Evolutionary conservation across 495 filamentous ascomycete species (phyloP).

Genomic region (Apiosordaria backusii): DNA sequence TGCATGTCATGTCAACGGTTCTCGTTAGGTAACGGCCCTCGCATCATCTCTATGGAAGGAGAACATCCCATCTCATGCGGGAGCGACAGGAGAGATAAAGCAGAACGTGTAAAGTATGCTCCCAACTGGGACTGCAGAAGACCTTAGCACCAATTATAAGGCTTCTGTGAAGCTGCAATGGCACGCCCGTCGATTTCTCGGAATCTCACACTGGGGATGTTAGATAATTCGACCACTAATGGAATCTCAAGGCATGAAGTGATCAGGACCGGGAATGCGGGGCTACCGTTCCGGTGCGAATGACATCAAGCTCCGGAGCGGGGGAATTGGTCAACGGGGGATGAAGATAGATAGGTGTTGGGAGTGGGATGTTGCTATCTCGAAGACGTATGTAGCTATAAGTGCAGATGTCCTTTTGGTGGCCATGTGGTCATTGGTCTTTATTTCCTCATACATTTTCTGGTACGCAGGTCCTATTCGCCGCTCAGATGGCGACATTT

Average conservation of each 20-base stretch:
- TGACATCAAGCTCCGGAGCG: slow-evolving; percentile 1
- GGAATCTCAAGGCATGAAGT: not conserved
- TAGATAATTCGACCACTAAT: not conserved
- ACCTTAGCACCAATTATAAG: not conserved
- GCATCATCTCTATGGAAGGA: not conserved
- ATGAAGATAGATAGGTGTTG: not conserved
- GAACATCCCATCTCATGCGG: not conserved
- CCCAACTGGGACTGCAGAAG: not conserved
- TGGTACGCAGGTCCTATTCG: not conserved
- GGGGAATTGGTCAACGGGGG: not conserved
- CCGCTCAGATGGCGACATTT: not conserved
- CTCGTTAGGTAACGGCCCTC: not conserved
- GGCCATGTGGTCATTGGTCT: not conserved
- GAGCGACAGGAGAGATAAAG: not conserved
- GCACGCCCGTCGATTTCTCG: slow-evolving; percentile 1
- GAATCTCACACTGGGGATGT: not conserved
- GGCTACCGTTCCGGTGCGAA: slow-evolving; percentile 3
- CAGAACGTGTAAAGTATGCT: not conserved
- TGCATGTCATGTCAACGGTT: slow-evolving; percentile 3
- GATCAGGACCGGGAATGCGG: not conserved
- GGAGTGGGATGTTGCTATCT: slow-evolving; percentile 1
- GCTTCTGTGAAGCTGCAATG: not conserved
- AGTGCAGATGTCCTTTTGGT: not conserved
- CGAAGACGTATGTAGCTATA: not conserved
- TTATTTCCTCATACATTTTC: not conserved